Base-by-base conservation (phyloP, 2,329 filamentous ascomycete genomes). In the Stagonosporopsis cucurbitacearum region DNA sequence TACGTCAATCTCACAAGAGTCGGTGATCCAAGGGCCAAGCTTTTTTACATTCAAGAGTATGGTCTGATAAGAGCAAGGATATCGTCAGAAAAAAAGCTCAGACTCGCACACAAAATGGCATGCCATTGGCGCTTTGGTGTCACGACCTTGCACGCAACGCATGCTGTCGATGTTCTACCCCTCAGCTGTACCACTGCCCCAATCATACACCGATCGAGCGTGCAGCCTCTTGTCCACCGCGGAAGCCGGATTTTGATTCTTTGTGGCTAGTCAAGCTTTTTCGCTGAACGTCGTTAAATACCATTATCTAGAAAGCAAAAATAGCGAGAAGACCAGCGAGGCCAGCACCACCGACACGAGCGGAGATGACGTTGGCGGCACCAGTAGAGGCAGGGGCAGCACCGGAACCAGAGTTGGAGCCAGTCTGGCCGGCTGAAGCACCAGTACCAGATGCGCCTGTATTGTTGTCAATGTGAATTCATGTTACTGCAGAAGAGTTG, bases 281-380 rank as follows among this genome's bases (percentile, higher is more conserved):
- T 33, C 15, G 20, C 39, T 22, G 3, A 22, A 4, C 17, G 8
- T 25, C 23, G 15, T 28, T 15, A 26, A 6, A 20, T 9, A 15
- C 40, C 8, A 59, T 65, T 57, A 59, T 65, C 58, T 74, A 77
- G 67, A 77, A 69, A 50, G 70, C 74, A 65, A 77, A 74, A 44
- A 73, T 59, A 44, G 71, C 75, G 50, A 76, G 54, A 51, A 77
- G 68, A 60, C 74, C 74, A 39, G 71, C 71, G 30, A 75, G 57
- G 58, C 74, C 72, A 44, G 70, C 73, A 60, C 73, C 68, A 44
- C 64, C 66, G 44, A 74, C 50, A 57, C 69, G 68, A 46, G 65
- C 66, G 48, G 60, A 59, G 63, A 72, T 67, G 58, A 56, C 47
- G 50, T 62, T 67, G 40, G 72, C 74, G 50, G 71, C 71, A 43